Percentiles rank a stretch among this genome's conserved stretches.
Conservation (phyloP, 1,284 basidiomycete species). For the Dichomitus squalens region DNA sequence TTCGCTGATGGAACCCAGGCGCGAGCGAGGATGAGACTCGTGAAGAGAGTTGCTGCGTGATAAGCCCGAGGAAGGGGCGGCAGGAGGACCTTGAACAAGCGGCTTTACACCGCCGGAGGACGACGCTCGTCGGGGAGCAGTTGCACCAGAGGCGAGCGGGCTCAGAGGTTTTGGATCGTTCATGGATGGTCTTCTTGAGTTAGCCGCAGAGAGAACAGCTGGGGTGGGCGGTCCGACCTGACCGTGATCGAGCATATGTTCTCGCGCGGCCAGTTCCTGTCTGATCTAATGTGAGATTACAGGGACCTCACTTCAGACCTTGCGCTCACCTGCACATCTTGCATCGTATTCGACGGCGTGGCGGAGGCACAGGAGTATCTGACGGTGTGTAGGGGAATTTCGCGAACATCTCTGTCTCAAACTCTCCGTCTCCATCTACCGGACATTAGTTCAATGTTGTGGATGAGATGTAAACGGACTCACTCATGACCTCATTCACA, state of each 20-base stretch:
- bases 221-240: constrained; percentile 71
- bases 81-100: constrained; percentile 1
- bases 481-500: constrained; percentile 77
- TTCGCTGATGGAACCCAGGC: constrained; percentile 30
- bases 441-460: constrained; percentile 6
- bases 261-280: constrained; percentile 83
- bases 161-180: constrained; percentile 27
- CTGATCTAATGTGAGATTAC: constrained; percentile 38
- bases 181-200: constrained; percentile 50
- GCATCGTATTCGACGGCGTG: constrained; percentile 80
- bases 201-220: constrained; percentile 47
- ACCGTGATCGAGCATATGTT: constrained; percentile 92
- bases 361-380: constrained; percentile 62
- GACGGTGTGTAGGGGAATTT: constrained; percentile 69
- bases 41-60: constrained; percentile 21
- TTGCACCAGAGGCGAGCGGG: constrained; percentile 13
- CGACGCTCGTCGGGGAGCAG: constrained; percentile 12
- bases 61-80: constrained; percentile 27
- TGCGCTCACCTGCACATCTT: constrained; percentile 81
- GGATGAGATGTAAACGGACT: constrained; percentile 29
- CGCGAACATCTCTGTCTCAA: constrained; percentile 74
- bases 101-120: constrained; percentile 12
- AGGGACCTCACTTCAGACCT: background rate
- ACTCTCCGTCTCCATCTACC: constrained; percentile 73
- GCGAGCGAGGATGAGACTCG: constrained; percentile 24